Conservation (phyloP, 177 flowering plant genomes). For the Vitis hybrid region DNA sequence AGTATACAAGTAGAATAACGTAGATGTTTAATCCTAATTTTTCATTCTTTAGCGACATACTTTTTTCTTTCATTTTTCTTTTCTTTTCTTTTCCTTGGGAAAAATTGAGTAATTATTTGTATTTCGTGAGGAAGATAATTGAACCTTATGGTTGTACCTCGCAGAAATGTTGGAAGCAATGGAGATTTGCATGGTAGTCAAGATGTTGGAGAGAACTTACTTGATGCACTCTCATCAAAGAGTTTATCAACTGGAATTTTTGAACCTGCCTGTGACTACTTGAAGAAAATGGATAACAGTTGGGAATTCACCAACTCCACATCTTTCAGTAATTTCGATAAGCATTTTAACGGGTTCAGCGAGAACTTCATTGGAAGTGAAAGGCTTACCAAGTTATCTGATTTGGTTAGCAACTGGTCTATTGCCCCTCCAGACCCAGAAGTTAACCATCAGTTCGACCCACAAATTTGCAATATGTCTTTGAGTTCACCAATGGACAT, state of each 20-base stretch:
- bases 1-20: too few relatives aligned
- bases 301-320: conserved; percentile 45
- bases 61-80: background rate
- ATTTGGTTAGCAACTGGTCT: conserved; percentile 52
- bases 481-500: conserved; percentile 20
- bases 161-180: conserved; percentile 27
- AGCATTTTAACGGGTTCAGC: conserved; percentile 24
- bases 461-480: conserved; percentile 21
- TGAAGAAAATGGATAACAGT: conserved; percentile 44
- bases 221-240: conserved; percentile 38
- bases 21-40: too few relatives aligned
- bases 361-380: conserved; percentile 27
- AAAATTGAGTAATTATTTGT: background rate
- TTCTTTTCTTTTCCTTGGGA: background rate
- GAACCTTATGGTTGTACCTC: background rate
- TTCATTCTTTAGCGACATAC: background rate
- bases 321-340: conserved; percentile 31
- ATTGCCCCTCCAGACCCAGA: conserved; percentile 54
- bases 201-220: conserved; percentile 45
- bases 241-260: conserved; percentile 30
- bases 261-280: conserved; percentile 54
- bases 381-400: conserved; percentile 34
- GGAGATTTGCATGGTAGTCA: conserved; percentile 36
- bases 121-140: background rate
- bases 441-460: conserved; percentile 13